These are phyloP conservation scores for Bolboschoenus planiculmis DNA, from an alignment of 176 grass and related monocot species.

Conservation along the genomic window DNA sequence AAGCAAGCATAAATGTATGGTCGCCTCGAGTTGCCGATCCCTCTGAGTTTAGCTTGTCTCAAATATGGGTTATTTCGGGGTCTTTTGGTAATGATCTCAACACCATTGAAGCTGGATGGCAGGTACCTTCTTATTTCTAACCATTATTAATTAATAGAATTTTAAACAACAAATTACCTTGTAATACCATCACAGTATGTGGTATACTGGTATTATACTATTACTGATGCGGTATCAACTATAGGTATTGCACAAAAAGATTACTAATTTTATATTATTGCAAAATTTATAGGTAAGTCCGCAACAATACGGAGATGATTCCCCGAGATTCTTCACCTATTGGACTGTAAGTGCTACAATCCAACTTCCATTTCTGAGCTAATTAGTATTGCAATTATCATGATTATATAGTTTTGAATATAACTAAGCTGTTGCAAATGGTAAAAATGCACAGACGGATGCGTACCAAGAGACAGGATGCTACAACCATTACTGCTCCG, in stretches of 20 bases:
- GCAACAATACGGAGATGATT: conserved; percentile 70
- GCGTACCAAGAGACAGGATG: conserved; percentile 87
- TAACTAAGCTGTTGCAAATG: background rate
- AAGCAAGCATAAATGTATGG: conserved; percentile 95
- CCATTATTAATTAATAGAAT: background rate
- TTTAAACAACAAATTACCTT: background rate
- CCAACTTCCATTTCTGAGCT: background rate
- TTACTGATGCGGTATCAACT: background rate
- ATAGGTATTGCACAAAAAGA: background rate
- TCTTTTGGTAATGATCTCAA: conserved; percentile 92
- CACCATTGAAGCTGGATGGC: conserved; percentile 97
- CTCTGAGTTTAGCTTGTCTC: conserved; percentile 92
- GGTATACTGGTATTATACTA: too few relatives aligned
- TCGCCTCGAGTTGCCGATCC: conserved; percentile 56
- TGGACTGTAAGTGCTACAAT: conserved; percentile 60
- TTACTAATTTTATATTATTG: background rate
- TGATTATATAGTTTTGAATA: background rate
- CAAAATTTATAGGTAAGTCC: conserved; percentile 60
- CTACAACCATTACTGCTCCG: conserved; percentile 84
- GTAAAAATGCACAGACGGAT: conserved; percentile 48
- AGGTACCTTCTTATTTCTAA: conserved; percentile 35
- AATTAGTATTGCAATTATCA: background rate
- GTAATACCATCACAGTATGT: background rate
- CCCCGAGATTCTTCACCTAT: conserved; percentile 88
- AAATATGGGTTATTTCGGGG: conserved; percentile 92